Evolutionary conservation across 2,329 filamentous ascomycete species (phyloP), one percentile per base, ranked within the genome.

Genomic region (Apiospora koreana): DNA sequence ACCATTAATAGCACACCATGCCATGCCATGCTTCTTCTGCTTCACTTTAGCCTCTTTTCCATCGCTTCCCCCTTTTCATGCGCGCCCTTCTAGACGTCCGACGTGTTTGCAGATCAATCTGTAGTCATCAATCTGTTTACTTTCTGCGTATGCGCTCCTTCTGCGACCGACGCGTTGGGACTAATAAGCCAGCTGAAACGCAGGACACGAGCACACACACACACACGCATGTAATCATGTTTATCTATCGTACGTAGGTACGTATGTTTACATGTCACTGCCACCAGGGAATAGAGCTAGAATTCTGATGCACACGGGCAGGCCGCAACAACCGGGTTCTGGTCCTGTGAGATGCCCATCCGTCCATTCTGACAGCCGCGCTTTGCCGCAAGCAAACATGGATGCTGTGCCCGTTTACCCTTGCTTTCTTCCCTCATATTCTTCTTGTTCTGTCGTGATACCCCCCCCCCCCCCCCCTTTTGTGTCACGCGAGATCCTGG

Each of bases 351-450:
- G 10, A 58, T 12, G 8, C 21, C 50, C 28, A 6, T 28, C 31
- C 18, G 16, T n/a, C 31, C 31, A 8, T 16, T 38, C 21, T 14
- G 54, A 38, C 54, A 62, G 31, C 54, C 54, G 31, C 54, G 54
- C 31, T 62, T 62, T 38, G 54, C 54, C 54, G 54, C 54, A 62
- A 62, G 54, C 54, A 62, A 62, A 62, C 54, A 38, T 38, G 18
- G n/a, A n/a, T 18, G 54, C 38, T 38, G n/a, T 62, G 2, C 18
- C 31, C 31, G 4, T 21, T 9, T 46, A n/a, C 16, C 54, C 21
- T 12, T 35, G 21, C 14, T 1, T 46, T 21, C 18, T 14, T 46
- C 28, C 18, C 7, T 54, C 16, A 18, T 23, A 12, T 10, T 35
- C 35, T 58, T 58, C 50, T 35, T 28, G 50, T 43, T 7, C 50